These are phyloP conservation scores for Daldinia sp. DNA, from an alignment of 2,329 filamentous ascomycete genomes.

Conservation along the genomic window DNA sequence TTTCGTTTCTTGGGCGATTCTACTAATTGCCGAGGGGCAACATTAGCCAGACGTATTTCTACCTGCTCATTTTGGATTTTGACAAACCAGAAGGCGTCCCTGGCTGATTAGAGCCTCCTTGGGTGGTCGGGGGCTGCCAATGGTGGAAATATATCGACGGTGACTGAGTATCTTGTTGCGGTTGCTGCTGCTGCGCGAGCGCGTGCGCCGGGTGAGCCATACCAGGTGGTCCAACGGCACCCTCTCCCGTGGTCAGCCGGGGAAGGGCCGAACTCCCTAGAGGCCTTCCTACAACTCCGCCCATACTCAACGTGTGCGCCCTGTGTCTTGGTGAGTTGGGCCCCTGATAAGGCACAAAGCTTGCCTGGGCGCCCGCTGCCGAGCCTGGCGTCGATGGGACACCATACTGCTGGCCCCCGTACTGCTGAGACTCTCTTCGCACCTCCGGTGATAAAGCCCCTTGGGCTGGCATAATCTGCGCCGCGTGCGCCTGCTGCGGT, in stretches of 20 bases:
- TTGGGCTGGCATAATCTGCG: conserved; percentile 61
- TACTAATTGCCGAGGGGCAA: conserved; percentile 65
- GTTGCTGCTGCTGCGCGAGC: conserved; percentile 63
- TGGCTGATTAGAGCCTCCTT: conserved; percentile 70
- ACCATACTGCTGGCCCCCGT: conserved; percentile 51
- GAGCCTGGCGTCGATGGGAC: conserved; percentile 56
- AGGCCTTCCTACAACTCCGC: conserved; percentile 50
- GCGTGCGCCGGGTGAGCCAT: conserved; percentile 54
- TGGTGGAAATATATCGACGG: conserved; percentile 90
- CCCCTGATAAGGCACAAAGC: conserved; percentile 54
- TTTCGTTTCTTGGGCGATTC: conserved; percentile 89
- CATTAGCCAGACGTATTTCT: conserved; percentile 53
- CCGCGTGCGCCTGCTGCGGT: conserved; percentile 58
- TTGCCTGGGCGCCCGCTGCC: conserved; percentile 49
- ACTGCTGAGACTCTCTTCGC: conserved; percentile 60
- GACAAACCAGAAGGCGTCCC: conserved; percentile 79
- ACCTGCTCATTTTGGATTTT: conserved; percentile 59
- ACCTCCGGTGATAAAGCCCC: conserved; percentile 62
- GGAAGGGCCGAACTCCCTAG: conserved; percentile 52
- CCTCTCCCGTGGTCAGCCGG: conserved; percentile 56
- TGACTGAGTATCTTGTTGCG: conserved; percentile 71
- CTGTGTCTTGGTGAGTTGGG: conserved; percentile 61
- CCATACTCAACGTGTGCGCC: conserved; percentile 58
- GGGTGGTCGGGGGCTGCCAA: conserved; percentile 82
- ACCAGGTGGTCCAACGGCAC: conserved; percentile 46